Conservation (phyloP, 108 stramenopile genomes). For the Seminavis robusta region DNA sequence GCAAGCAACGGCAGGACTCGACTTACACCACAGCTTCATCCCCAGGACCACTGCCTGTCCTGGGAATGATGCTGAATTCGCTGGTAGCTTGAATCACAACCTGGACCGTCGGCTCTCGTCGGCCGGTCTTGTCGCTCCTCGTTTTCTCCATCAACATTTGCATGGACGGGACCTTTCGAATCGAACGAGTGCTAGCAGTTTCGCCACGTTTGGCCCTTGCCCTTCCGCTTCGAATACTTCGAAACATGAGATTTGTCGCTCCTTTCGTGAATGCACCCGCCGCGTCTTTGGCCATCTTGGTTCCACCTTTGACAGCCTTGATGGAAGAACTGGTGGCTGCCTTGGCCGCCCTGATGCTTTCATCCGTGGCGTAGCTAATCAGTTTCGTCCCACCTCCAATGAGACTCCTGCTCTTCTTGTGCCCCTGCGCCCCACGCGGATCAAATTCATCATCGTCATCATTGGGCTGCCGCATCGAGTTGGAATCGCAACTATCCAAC, state of each 20-base stretch:
- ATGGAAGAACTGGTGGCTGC: not conserved
- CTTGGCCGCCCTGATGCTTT: conserved; percentile 32
- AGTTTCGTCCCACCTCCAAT: conserved; percentile 17
- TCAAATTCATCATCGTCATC: conserved; percentile 2
- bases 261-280: not conserved
- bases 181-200: not conserved
- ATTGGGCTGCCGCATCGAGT: not conserved
- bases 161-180: conserved; percentile 4
- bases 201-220: not conserved
- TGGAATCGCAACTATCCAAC: not conserved
- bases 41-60: too few relatives aligned
- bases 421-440: not conserved
- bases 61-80: conserved; percentile 15
- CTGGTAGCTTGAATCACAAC: conserved; percentile 28
- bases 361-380: conserved; percentile 17
- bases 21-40: conserved; percentile 16
- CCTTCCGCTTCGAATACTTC: too few relatives aligned
- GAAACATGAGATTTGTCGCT: too few relatives aligned
- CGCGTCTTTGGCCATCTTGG: not conserved
- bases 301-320: not conserved
- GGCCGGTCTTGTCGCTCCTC: conserved; percentile 7
- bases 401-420: not conserved
- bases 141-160: conserved; percentile 33
- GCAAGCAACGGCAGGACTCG: too few relatives aligned
- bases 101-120: conserved; percentile 47